A percentile compares a stretch with the other conserved stretches of the same genome.
Conservation (phyloP, 164 flowering plant species). For the Aristolochia californica region DNA sequence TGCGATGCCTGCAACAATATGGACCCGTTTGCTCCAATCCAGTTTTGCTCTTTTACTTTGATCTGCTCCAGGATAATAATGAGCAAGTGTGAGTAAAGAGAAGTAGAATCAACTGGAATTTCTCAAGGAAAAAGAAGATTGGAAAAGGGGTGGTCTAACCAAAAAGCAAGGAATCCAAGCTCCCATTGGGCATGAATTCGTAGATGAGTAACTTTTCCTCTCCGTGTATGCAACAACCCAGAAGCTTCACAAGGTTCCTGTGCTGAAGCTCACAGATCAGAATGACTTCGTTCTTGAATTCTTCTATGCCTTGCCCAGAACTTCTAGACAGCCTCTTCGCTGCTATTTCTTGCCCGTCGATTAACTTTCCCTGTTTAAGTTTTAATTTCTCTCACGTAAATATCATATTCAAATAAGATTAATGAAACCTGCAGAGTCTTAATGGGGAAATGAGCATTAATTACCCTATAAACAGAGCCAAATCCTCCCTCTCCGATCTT, state of each 20-base stretch:
- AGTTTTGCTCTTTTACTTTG: conserved; percentile 1
- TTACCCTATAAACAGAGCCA: conserved; percentile 15
- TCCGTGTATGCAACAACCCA: conserved; percentile 28
- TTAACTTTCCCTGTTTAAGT: conserved; percentile 24
- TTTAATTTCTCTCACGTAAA: neutral
- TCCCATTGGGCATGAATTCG: conserved; percentile 25
- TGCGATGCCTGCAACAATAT: conserved; percentile 32
- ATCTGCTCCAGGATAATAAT: conserved; percentile 1
- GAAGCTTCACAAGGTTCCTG: conserved; percentile 28
- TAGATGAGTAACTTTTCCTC: conserved; percentile 30
- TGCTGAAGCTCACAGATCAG: conserved; percentile 36
- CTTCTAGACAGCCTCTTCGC: conserved; percentile 31
- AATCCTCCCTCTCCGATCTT: conserved; percentile 16
- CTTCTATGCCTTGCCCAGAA: conserved; percentile 27
- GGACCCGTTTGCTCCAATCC: conserved; percentile 19
- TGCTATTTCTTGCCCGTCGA: conserved; percentile 25
- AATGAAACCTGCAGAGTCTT: too few species aligned
- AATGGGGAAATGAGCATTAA: neutral
- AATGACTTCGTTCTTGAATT: conserved; percentile 26
- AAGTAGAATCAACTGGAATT: neutral
- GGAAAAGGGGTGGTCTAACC: conserved; percentile 10
- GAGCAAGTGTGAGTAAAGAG: neutral
- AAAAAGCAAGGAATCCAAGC: conserved; percentile 20
- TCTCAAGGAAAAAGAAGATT: neutral
- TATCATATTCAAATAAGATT: neutral